Evolutionary conservation across 2,329 filamentous ascomycete genomes (phyloP).

Genomic region (Pseudocercospora fuligena): DNA sequence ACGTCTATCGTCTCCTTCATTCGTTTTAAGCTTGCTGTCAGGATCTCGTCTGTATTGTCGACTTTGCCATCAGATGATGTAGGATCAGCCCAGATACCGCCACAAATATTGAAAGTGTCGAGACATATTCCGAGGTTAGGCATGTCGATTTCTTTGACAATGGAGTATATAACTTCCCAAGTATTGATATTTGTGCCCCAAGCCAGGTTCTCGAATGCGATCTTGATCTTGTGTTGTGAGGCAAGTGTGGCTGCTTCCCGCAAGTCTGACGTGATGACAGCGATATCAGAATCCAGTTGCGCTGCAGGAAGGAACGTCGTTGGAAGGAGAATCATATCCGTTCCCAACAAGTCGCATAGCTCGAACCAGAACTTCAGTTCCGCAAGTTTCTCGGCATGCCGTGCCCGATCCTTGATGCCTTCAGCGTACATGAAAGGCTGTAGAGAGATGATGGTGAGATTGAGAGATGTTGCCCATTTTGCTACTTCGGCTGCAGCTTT

Average conservation of each 20-base stretch:
- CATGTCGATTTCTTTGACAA: constrained; percentile 67
- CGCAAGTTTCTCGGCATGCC: constrained; percentile 62
- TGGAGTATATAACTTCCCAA: constrained; percentile 73
- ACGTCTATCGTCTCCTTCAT: constrained; percentile 62
- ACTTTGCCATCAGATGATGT: constrained; percentile 56
- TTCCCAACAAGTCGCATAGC: constrained; percentile 65
- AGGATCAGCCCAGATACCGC: constrained; percentile 72
- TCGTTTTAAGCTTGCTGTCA: constrained; percentile 59
- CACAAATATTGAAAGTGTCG: constrained; percentile 79
- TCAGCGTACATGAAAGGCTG: constrained; percentile 81
- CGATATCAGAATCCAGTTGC: constrained; percentile 53
- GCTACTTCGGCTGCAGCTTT: constrained; percentile 63
- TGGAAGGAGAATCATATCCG: constrained; percentile 74
- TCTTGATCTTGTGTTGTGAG: constrained; percentile 60
- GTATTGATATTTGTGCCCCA: constrained; percentile 72
- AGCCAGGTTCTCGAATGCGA: constrained; percentile 73
- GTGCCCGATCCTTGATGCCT: constrained; percentile 65
- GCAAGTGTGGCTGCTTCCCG: constrained; percentile 70
- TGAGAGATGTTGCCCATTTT: constrained; percentile 60
- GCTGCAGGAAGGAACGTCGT: constrained; percentile 66
- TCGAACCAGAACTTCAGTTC: constrained; percentile 72
- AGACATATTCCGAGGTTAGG: constrained; percentile 77
- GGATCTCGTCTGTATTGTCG: constrained; percentile 58
- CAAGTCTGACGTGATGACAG: constrained; percentile 65
- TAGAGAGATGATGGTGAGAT: constrained; percentile 67